phyloP scores from a whole-genome alignment of 139 green algal species.

The Spirogloea muscicola region DNA sequence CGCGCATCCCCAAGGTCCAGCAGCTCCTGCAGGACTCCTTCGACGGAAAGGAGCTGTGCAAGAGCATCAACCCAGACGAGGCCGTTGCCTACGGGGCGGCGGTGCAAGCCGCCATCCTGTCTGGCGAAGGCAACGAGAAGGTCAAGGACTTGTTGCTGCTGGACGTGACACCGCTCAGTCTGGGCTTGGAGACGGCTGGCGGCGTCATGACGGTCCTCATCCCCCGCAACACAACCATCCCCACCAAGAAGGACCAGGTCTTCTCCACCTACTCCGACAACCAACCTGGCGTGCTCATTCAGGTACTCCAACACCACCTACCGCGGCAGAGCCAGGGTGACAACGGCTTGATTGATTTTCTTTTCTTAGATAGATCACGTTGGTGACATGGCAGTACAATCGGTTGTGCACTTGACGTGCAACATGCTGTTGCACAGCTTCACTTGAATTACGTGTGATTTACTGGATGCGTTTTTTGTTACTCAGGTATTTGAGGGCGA shows the following conservation, averaged over 20 bases:
- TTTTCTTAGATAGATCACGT: too few relatives aligned
- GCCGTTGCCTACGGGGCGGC: slow-evolving; percentile 97
- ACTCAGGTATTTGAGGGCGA: slow-evolving; percentile 91
- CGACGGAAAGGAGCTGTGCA: slow-evolving; percentile 98
- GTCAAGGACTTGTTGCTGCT: slow-evolving; percentile 97
- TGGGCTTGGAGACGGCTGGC: slow-evolving; percentile 94
- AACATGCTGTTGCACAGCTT: too few relatives aligned
- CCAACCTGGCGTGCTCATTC: slow-evolving; percentile 95
- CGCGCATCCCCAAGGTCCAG: slow-evolving; percentile 97
- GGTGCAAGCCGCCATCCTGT: slow-evolving; percentile 93
- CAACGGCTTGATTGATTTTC: too few relatives aligned
- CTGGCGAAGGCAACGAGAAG: slow-evolving; percentile 81
- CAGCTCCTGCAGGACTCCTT: slow-evolving; percentile 96
- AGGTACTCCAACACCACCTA: too few relatives aligned
- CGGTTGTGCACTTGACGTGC: too few relatives aligned
- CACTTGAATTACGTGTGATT: too few relatives aligned
- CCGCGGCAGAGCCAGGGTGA: too few relatives aligned
- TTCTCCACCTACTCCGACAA: slow-evolving; percentile 99
- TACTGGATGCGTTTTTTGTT: too few relatives aligned
- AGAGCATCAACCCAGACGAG: slow-evolving; percentile 99
- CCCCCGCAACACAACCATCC: slow-evolving; percentile 93
- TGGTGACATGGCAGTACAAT: too few relatives aligned
- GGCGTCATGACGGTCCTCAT: slow-evolving; percentile 90
- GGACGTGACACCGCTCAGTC: slow-evolving; percentile 88
- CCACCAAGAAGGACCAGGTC: slow-evolving; percentile 98